Evolutionary conservation across 306 rosid species (phyloP).

Genomic region (Sechiopsis laciniata): DNA sequence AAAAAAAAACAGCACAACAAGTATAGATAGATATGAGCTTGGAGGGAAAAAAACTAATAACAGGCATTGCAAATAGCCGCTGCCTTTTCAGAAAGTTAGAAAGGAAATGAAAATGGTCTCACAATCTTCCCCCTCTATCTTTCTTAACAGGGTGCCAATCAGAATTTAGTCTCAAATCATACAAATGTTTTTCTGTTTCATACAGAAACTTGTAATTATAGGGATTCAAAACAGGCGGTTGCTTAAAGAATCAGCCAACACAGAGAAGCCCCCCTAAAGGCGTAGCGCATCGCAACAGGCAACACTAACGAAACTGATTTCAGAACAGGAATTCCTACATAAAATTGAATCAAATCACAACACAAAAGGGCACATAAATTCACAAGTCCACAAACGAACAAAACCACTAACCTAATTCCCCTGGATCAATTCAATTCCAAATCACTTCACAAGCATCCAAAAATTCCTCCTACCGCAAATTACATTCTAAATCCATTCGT

Average conservation of each 20-base stretch:
- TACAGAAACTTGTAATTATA: not conserved
- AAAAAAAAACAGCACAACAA: not conserved
- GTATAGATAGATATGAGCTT: not conserved
- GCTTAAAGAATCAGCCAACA: not conserved
- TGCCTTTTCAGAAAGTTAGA: too few relatives aligned
- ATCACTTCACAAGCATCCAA: not conserved
- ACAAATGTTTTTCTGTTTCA: conserved; percentile 9
- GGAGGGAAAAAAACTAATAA: not conserved
- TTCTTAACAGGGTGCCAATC: not conserved
- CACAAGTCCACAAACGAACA: not conserved
- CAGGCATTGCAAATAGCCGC: too few relatives aligned
- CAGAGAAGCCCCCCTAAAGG: conserved; percentile 3
- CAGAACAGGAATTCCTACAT: not conserved
- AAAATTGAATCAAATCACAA: conserved; percentile 4
- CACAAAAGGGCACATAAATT: conserved; percentile 6
- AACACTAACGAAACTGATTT: not conserved
- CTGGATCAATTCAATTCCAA: conserved; percentile 10
- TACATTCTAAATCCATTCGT: not conserved
- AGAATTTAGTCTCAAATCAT: conserved; percentile 15
- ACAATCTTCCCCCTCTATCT: conserved; percentile 4
- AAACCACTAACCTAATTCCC: not conserved
- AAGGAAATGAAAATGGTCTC: too few relatives aligned
- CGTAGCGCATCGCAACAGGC: not conserved
- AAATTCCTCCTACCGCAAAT: conserved; percentile 3
- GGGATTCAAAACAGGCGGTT: not conserved